phyloP scores from a whole-genome alignment of 2,329 filamentous ascomycete genomes.

The Zalaria obscura region DNA sequence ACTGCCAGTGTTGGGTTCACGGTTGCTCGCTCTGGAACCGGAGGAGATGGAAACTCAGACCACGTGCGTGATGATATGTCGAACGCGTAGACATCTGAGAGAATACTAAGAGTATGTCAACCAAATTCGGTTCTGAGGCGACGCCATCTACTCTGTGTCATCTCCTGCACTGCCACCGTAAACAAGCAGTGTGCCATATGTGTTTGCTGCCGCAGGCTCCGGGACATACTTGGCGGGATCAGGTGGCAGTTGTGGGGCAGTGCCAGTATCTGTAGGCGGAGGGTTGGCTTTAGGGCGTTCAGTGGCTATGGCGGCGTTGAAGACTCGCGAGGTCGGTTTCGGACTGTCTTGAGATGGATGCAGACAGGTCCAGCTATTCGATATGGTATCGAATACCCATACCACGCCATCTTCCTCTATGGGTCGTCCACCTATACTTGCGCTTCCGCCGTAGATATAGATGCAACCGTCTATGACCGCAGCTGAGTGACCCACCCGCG shows the following conservation, averaged over 20 bases:
- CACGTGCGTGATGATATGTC: constrained; percentile 34
- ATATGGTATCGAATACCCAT: constrained; percentile 29
- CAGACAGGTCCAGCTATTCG: constrained; percentile 25
- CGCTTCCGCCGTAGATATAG: constrained; percentile 28
- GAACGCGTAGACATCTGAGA: constrained; percentile 37
- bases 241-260: constrained; percentile 22
- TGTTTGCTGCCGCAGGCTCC: constrained; percentile 22
- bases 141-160: constrained; percentile 8
- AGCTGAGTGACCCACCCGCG: constrained; percentile 27
- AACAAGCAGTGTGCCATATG: constrained; percentile 37
- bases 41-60: constrained; percentile 31
- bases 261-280: constrained; percentile 11
- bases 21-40: constrained; percentile 20
- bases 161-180: constrained; percentile 28
- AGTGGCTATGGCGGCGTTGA: constrained; percentile 23
- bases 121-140: background rate
- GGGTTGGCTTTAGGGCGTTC: constrained; percentile 24
- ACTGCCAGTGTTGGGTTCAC: constrained; percentile 27
- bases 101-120: background rate
- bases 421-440: constrained; percentile 7
- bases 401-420: constrained; percentile 22
- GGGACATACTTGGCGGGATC: constrained; percentile 27
- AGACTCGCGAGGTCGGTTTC: constrained; percentile 14
- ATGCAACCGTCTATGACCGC: constrained; percentile 29
- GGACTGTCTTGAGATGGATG: constrained; percentile 17